These are phyloP conservation scores for Haplosporangium gracile DNA, from an alignment of 192 early-diverging fungal species.

Conservation along the genomic window DNA sequence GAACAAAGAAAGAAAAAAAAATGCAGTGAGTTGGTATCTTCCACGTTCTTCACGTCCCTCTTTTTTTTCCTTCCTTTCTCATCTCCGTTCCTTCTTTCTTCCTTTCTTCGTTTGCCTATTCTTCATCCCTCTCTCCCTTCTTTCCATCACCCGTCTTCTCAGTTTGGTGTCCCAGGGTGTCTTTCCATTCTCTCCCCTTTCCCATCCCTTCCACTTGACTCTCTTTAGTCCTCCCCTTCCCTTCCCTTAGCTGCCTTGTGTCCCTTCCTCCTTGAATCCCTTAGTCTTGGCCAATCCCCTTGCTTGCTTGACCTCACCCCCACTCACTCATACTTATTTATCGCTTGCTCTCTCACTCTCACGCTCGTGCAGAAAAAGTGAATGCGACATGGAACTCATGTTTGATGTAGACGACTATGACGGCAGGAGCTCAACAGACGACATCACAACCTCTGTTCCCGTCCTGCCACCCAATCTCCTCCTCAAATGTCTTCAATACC, in stretches of 20 bases:
- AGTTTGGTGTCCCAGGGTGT: background rate
- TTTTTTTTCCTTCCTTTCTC: background rate
- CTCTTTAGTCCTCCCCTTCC: background rate
- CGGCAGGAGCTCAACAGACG: slow-evolving; percentile 33
- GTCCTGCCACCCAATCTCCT: slow-evolving; percentile 63
- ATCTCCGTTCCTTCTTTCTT: background rate
- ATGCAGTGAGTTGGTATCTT: background rate
- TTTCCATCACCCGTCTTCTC: background rate
- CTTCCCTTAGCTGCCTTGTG: background rate
- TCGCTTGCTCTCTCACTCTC: background rate
- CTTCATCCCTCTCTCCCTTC: background rate
- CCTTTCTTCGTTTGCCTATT: background rate
- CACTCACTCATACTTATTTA: background rate
- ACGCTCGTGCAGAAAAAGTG: background rate
- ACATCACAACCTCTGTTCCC: slow-evolving; percentile 51
- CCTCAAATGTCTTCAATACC: slow-evolving; percentile 58
- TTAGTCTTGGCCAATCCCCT: background rate
- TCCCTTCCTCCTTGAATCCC: background rate
- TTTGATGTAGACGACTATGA: slow-evolving; percentile 52
- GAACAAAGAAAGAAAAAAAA: background rate
- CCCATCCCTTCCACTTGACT: background rate
- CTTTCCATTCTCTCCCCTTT: background rate
- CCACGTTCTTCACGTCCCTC: background rate
- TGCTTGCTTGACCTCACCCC: background rate
- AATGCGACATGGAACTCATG: slow-evolving; percentile 43